Conservation (phyloP, 2,329 filamentous ascomycete genomes). For the Beauveria sp. region DNA sequence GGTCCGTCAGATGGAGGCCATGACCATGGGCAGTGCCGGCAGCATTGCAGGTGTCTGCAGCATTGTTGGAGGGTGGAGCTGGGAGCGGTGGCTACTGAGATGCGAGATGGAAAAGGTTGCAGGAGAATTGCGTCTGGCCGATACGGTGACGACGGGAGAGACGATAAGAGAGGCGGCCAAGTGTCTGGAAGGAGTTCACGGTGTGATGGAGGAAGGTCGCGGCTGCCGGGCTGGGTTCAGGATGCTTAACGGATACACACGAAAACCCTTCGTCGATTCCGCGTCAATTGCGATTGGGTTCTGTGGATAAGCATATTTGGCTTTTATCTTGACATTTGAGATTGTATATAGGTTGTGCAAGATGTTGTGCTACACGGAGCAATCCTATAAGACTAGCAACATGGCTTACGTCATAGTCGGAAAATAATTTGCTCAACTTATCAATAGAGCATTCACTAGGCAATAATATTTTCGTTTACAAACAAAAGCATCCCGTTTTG, state of each 20-base stretch:
- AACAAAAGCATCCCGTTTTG: background rate
- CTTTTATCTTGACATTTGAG: background rate
- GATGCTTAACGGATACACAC: slow-evolving; percentile 54
- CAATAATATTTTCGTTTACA: background rate
- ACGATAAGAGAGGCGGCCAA: slow-evolving; percentile 49
- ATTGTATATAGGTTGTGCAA: background rate
- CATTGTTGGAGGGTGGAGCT: slow-evolving; percentile 78
- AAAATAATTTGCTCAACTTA: background rate
- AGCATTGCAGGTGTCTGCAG: slow-evolving; percentile 70
- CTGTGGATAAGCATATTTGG: background rate
- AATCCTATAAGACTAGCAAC: background rate
- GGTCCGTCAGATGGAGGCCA: slow-evolving; percentile 52
- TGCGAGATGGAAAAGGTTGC: slow-evolving; percentile 73
- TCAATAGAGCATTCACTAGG: background rate
- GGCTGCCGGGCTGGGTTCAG: slow-evolving; percentile 51
- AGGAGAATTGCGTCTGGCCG: slow-evolving; percentile 52
- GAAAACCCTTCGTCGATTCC: slow-evolving; percentile 37
- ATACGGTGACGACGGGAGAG: slow-evolving; percentile 42
- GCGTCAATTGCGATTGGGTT: slow-evolving; percentile 9
- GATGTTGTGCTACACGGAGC: background rate
- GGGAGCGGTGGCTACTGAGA: slow-evolving; percentile 93
- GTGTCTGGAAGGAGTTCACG: slow-evolving; percentile 52
- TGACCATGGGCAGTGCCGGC: slow-evolving; percentile 58
- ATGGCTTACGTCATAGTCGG: background rate
- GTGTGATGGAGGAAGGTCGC: slow-evolving; percentile 57